These are phyloP conservation scores for Cocos nucifera DNA, from an alignment of 176 grass and related monocot genomes.

Conservation along the genomic window DNA sequence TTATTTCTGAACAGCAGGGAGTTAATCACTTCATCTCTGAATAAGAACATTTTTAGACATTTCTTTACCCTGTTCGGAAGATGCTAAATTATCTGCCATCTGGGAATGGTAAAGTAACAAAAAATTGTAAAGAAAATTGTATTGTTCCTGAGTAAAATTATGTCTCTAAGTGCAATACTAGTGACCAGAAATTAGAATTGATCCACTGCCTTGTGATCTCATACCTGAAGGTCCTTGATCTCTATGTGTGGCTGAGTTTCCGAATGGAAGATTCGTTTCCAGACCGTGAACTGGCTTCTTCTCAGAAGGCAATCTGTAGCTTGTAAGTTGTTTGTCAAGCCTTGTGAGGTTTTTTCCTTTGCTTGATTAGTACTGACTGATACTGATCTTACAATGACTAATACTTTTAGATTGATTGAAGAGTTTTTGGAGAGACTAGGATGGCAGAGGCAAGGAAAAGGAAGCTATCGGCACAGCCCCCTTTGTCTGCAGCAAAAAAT, in stretches of 20 bases:
- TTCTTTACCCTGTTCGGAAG: too few species aligned
- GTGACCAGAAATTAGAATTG: not conserved
- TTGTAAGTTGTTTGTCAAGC: conserved; percentile 40
- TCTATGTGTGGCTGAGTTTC: conserved; percentile 98
- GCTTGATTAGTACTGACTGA: not conserved
- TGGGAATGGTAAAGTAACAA: too few species aligned
- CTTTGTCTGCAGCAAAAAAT: conserved; percentile 7
- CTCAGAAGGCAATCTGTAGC: conserved; percentile 89
- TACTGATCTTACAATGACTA: not conserved
- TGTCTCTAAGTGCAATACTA: too few species aligned
- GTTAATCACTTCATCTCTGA: too few species aligned
- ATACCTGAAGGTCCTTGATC: conserved; percentile 65
- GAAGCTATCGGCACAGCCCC: not conserved
- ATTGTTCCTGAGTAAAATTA: conserved; percentile 2
- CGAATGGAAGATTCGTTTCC: conserved; percentile 88
- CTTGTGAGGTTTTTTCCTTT: not conserved
- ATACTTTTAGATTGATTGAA: conserved; percentile 15
- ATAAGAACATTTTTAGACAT: too few species aligned
- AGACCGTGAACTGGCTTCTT: conserved; percentile 72
- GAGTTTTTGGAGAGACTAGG: conserved; percentile 15
- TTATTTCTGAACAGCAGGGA: too few species aligned
- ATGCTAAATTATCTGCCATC: too few species aligned
- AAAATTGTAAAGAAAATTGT: too few species aligned
- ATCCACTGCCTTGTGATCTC: conserved; percentile 4
- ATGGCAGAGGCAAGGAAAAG: not conserved